Evolutionary conservation across 805 yeast species (phyloP).

Genomic region (Candida sanyiensis): DNA sequence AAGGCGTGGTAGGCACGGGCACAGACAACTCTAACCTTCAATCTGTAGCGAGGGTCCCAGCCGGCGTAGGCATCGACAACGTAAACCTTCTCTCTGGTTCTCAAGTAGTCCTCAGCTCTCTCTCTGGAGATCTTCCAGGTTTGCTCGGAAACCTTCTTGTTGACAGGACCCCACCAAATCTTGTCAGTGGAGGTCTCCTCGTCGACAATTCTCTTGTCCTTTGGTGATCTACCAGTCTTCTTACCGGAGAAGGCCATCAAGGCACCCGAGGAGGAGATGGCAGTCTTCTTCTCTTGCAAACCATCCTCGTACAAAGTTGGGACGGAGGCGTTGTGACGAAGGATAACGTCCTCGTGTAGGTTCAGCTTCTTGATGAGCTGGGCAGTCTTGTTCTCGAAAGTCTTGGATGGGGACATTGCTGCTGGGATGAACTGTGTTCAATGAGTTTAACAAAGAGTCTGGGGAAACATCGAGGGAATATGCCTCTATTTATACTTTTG

Average conservation of each 20-base stretch:
- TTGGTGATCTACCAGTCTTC: slow-evolving; percentile 97
- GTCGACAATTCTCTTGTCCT: slow-evolving; percentile 95
- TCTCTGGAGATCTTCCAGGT: slow-evolving; percentile 95
- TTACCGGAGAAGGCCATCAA: slow-evolving; percentile 91
- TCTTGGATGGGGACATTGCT: slow-evolving; percentile 26
- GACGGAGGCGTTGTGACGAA: slow-evolving; percentile 89
- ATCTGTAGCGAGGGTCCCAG: slow-evolving; percentile 97
- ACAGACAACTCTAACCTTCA: slow-evolving; percentile 92
- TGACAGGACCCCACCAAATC: slow-evolving; percentile 99
- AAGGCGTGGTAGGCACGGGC: slow-evolving; percentile 98
- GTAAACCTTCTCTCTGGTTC: slow-evolving; percentile 90
- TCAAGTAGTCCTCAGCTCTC: slow-evolving; percentile 93
- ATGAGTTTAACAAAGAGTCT: not conserved
- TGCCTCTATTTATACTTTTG: slow-evolving; percentile 9
- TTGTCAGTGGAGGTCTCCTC: slow-evolving; percentile 78
- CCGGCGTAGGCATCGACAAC: slow-evolving; percentile 97
- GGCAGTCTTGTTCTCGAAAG: slow-evolving; percentile 17
- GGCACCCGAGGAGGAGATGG: slow-evolving; percentile 90
- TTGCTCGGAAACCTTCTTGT: slow-evolving; percentile 86
- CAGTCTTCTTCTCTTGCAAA: slow-evolving; percentile 81
- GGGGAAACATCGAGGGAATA: not conserved
- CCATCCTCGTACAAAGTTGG: slow-evolving; percentile 95
- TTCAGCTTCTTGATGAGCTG: slow-evolving; percentile 31
- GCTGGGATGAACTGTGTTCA: no score
- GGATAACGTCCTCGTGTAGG: slow-evolving; percentile 54